Percentiles rank a stretch among this genome's conserved stretches.
These are phyloP conservation scores for Backusella tarrabulga DNA, from an alignment of 192 early-diverging fungal species.

Conservation along the genomic window DNA sequence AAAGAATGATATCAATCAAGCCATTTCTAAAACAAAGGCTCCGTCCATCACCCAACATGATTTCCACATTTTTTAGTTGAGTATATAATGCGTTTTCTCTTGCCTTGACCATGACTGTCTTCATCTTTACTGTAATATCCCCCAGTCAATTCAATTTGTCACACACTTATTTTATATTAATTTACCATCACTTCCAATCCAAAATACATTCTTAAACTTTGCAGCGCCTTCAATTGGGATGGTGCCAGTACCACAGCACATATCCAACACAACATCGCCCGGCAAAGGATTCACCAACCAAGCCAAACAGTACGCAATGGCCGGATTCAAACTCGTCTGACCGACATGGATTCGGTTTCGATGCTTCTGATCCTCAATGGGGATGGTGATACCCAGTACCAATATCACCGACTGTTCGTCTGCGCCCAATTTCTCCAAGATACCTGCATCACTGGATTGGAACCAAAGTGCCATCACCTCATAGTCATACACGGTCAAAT, in stretches of 20 bases:
- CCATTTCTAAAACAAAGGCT: constrained; percentile 20
- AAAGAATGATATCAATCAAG: constrained; percentile 28
- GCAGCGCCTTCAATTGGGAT: constrained; percentile 37
- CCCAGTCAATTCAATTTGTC: not conserved
- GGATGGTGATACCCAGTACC: constrained; percentile 3
- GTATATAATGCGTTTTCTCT: constrained; percentile 20
- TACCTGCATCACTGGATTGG: not conserved
- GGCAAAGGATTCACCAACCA: constrained; percentile 33
- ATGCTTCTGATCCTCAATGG: constrained; percentile 21
- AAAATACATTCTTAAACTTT: constrained; percentile 35
- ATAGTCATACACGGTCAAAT: constrained; percentile 41
- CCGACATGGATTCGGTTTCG: constrained; percentile 40
- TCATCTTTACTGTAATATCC: not conserved
- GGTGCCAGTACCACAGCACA: constrained; percentile 40
- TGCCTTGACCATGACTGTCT: constrained; percentile 24
- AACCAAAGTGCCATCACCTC: constrained; percentile 37
- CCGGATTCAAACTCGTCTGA: constrained; percentile 41
- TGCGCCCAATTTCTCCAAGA: not conserved
- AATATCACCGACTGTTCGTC: not conserved
- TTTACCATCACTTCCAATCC: constrained; percentile 40
- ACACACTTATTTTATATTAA: not conserved
- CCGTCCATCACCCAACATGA: constrained; percentile 31
- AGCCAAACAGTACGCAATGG: constrained; percentile 41
- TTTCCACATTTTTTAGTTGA: constrained; percentile 15
- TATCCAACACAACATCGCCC: constrained; percentile 43